Base-by-base conservation (phyloP, 164 flowering plant genomes). In the Buxus sempervirens region DNA sequence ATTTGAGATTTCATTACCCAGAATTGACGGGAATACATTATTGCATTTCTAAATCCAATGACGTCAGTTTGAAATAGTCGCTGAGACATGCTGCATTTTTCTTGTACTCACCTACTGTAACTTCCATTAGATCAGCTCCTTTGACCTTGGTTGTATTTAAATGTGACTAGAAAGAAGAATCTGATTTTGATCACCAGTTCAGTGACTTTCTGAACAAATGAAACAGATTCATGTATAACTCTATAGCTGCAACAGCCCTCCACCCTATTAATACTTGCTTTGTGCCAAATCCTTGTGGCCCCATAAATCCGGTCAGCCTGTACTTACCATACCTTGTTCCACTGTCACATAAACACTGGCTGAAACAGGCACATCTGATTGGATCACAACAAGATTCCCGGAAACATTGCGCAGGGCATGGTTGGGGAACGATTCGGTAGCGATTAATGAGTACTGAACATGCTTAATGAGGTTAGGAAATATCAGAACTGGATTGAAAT, bases 351-450 rank as follows among this genome's bases (percentile, higher is more conserved):
- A 86, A 0, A 91, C 81, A 3, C 53, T 82, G 0, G 89, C 95
- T 0, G 83, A 71, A 20, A 85, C 87, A 0, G 79, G 70, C 27
- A 67, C 65, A 49, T 84, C 63, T 1, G 98, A 76, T 76, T 88
- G 80, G n/a, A 95, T 76, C 63, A 84, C 80, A 2, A 95, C 93
- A 0, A 73, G 75, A 58, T 95, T 95, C 0, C 68, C 73, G 0
- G 90, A 76, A 16, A 80, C 78, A 61, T 81, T 87, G 41, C 94
- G 38, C 74, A 95, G 24, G 1, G 79, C 86, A 67, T 89, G 93
- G 51, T 58, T 82, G 1, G 96, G 92, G 54, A 91, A 86, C 8
- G 68, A 26, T 9, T 62, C 75, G 13, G 54, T 36, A 0, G 86
- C 24, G 27, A 76, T 72, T 0, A 89, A 66, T 15, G 93, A 71